Evolutionary conservation across 2,329 filamentous ascomycete genomes (phyloP), one percentile per base, ranked within the genome.

Genomic region (Penicillium occitanis): DNA sequence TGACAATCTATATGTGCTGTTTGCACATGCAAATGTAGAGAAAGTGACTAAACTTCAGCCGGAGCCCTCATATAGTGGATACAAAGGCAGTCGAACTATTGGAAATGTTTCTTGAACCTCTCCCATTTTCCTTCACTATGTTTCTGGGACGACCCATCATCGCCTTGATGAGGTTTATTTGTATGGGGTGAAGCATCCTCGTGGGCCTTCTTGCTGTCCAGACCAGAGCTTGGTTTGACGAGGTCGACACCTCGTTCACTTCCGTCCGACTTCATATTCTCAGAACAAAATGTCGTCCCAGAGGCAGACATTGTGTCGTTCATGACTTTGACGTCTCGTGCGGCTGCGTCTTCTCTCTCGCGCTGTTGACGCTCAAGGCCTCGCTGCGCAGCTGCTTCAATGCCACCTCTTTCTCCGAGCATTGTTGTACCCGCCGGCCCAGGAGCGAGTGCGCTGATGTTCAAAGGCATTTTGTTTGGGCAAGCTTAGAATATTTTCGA

Each of bases 401-500:
- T 51, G 14, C 55, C 63, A n/a, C 63, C 63, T 42, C 63, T 19
- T 40, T 65, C 55, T 17, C 63, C 63, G 0, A 65, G 55, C 63
- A 65, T 65, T 30, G 55, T 65, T 40, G 50, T 64, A 22, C 61
- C 61, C 22, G 17, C 61, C 1, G 63, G 55, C 8, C 55, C 63
- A 10, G 63, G 55, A 17, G 55, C 40, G 17, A 64, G 19, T 22
- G 60, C 60, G 60, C 60, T 51, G 30, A 62, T 48, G 33, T 51
- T 35, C 2, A 62, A 13, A 10, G 60, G 60, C 60, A 62, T 51
- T 62, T 22, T 51, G 30, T 51, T 33, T 4, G 2, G n/a, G 7
- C 22, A 28, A 30, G 13, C 6, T 42, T 6, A 30, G 10, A 4
- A 25, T 22, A 37, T 22, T 58, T 37, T 58, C n/a, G 13, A 17